Evolutionary conservation across 164 flowering plant species (phyloP), one percentile per base, ranked within the genome.

Genomic region (Berberis vulgaris): DNA sequence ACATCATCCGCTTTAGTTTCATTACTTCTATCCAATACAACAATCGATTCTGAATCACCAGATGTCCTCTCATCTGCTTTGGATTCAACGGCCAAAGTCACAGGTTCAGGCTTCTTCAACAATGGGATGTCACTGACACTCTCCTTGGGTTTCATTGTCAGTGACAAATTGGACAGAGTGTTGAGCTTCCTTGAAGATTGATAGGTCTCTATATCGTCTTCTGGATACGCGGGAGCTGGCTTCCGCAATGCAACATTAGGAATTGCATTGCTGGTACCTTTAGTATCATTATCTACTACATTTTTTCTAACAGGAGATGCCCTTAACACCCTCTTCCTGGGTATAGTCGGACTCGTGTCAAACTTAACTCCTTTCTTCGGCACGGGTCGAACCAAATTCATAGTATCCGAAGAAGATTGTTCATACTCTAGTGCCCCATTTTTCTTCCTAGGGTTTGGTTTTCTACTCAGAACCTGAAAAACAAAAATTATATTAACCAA

Each of bases 171-270:
- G 12, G 85, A 79, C 56, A 64, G 71, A 49, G 77, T 71, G 46
- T 59, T 67, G n/a, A 76, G 50, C 26, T 26, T 26, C 71, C 69
- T 76, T 41, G 74, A 69, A 39, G 64, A 46, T 62, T 65, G 69
- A 42, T 61, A 65, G 40, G 12, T 47, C 44, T 73, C 71, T 26
- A 67, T 71, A 44, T 76, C 77, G 76, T 72, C 85, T 46, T 74
- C 84, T 45, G 73, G 72, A 71, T 59, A 69, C 26, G 66, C 49
- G 11, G 78, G 54, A 39, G 77, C 54, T 39, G 96, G 96, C 76
- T 80, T 89, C 69, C 96, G 76, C 82, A 89, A 71, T 41, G 77
- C 69, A 63, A 87, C 86, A 74, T 81, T 80, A n/a, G 89, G 86
- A 54, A 77, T 3, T 3, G 75, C 49, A 13, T 26, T 70, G n/a